These are phyloP conservation scores for Bombardia bombarda DNA, from an alignment of 495 filamentous ascomycete species.

Conservation along the genomic window DNA sequence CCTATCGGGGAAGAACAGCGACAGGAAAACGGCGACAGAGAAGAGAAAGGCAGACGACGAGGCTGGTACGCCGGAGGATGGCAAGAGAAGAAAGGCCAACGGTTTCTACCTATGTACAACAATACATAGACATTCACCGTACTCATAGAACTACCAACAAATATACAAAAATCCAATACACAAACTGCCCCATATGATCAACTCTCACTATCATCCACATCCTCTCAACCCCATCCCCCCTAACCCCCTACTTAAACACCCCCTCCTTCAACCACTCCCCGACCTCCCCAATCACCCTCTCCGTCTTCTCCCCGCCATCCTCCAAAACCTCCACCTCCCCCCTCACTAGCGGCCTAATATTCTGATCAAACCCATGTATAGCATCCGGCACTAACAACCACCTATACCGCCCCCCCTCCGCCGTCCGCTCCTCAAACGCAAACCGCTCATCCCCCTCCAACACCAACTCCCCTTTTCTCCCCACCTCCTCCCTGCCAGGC, in stretches of 20 bases:
- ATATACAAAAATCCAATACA: too few species aligned
- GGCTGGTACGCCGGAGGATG: too few species aligned
- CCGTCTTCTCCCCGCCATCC: conserved; percentile 26
- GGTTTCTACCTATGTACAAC: too few species aligned
- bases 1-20: too few species aligned
- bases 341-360: conserved; percentile 3
- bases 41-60: too few species aligned
- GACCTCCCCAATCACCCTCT: conserved; percentile 21
- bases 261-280: conserved; percentile 21
- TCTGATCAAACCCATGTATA: conserved; percentile 32
- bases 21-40: too few species aligned
- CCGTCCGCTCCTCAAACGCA: conserved; percentile 22
- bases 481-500: conserved; percentile 8
- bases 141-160: too few species aligned
- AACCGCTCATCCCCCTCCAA: conserved; percentile 27
- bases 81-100: too few species aligned
- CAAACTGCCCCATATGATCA: too few species aligned
- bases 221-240: not conserved
- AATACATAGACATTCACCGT: too few species aligned
- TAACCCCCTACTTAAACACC: not conserved
- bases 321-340: conserved; percentile 11
- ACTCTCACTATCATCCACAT: too few species aligned
- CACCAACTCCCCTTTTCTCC: conserved; percentile 16
- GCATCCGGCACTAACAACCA: conserved; percentile 35
- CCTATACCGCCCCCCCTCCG: conserved; percentile 17